Base-by-base conservation (phyloP, 192 early-diverging fungal genomes). In the Pilobolus umbonatus region DNA sequence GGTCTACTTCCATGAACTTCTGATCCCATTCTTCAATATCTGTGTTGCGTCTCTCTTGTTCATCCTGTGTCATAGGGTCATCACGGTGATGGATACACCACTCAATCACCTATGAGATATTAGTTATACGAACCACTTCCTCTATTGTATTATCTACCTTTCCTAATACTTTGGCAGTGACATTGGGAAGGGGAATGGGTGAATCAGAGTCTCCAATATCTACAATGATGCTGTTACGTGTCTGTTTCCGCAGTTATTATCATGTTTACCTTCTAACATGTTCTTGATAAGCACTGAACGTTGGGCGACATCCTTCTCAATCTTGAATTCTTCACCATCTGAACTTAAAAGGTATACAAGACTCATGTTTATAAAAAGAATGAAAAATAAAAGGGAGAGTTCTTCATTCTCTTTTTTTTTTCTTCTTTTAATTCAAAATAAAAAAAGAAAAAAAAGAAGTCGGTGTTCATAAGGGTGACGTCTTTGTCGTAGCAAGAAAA, bases 1-100 rank as follows among this genome's bases (percentile, higher is more conserved):
- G 80, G 73, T 89, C 86, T 15, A 90, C 84, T 43, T 87, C 79
- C 71, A 92, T 85, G 49, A 82, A 90, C 64, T 82, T 80, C 65
- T 82, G 80, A 53, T 92, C 88, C 88, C 88, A 89, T 34, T 88
- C 85, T 39, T 82, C 80, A 59, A 90, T 90, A 43, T 88, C 86
- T 50, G 84, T 84, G 11, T 80, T 80, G 61, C 84, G 80, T 65
- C 78, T 76, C 26, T 80, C 83, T 11, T 73, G 63, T 31, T 82
- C 80, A 67, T 80, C 79, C 8, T 62, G 65, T 60, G 75, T 62
- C 22, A 74, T 67, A 1, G 78, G 69, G 74, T 93, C 91, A 46
- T 82, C 73, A 46, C 75, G 69, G 64, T 93, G 91, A 68, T 90
- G 82, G 55, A 78, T 80, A 60, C 87, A 90, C 81, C 88, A 93